Evolutionary conservation across 2,329 filamentous ascomycete species (phyloP), one percentile per base, ranked within the genome.

Genomic region (Paecilomyces fulvus): DNA sequence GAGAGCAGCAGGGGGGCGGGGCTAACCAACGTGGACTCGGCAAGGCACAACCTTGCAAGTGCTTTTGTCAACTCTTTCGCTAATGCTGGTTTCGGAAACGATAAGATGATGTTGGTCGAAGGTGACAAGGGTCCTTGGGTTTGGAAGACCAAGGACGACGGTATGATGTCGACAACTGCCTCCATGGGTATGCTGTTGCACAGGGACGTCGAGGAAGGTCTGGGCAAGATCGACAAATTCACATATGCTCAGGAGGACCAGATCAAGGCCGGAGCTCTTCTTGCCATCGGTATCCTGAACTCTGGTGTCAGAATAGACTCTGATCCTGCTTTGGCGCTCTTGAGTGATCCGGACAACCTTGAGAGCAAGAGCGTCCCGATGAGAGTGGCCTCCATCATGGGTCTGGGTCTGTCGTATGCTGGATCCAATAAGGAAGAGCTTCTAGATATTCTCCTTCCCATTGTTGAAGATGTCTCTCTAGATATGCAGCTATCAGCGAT

Each of bases 61-160:
- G 91, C 88, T 3, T 97, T 99, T 64, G 95, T 99, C 61, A 99
- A 99, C 68, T 90, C 89, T 0, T 97, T 99, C 67, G 91, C 94
- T 60, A 99, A 99, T 65, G 92, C 94, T 54, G 94, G 94, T 30
- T 99, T 91, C 65, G 89, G 91, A 49, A 89, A 92, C 57, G 94
- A 99, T 74, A 97, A 96, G 80, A 88, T 99, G 84, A 96, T 99
- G 92, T 79, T 97, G 57, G 87, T 90, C 48, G 88, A 94, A 20
- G 87, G 89, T 58, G 87, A 91, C 61, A 95, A 95, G 77, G 86
- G 88, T 65, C 89, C 88, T 61, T 99, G 94, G 92, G 90, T 99
- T 3, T 99, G 91, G 90, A 99, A 97, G 79, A 97, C 95, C 20
- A 99, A 99, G 76, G 91, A 95, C 48, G 92, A 96, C 67, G 94